These are phyloP conservation scores for Cordyceps tenuipes DNA, from an alignment of 2,329 filamentous ascomycete species.

Conservation along the genomic window DNA sequence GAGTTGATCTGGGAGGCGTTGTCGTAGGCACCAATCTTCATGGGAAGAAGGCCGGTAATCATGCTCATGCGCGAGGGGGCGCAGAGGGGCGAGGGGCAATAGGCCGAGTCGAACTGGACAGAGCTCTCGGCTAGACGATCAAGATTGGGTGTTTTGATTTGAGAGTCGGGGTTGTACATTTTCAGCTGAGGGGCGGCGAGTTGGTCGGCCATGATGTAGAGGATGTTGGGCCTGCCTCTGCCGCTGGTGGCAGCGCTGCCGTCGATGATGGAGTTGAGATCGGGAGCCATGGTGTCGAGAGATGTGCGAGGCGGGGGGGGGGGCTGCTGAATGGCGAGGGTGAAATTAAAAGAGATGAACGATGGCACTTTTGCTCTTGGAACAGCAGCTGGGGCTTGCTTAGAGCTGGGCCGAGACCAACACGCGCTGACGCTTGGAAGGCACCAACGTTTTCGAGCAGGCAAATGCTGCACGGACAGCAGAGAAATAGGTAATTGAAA, in stretches of 20 bases:
- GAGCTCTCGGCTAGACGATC: slow-evolving; percentile 72
- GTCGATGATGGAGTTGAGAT: slow-evolving; percentile 62
- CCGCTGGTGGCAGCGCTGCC: slow-evolving; percentile 20
- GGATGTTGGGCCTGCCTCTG: slow-evolving; percentile 31
- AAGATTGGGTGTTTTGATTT: slow-evolving; percentile 87
- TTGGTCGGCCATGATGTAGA: slow-evolving; percentile 95
- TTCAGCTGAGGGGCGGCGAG: slow-evolving; percentile 83
- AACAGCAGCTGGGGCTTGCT: not conserved
- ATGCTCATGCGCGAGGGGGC: slow-evolving; percentile 90
- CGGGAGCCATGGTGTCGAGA: slow-evolving; percentile 53
- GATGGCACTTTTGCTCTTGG: slow-evolving; percentile 4
- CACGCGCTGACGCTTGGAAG: not conserved
- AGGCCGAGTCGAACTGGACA: slow-evolving; percentile 87
- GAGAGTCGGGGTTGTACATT: slow-evolving; percentile 81
- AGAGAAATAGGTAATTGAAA: slow-evolving; percentile 16
- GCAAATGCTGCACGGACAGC: slow-evolving; percentile 13
- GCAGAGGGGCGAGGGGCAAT: slow-evolving; percentile 89
- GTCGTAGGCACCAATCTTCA: slow-evolving; percentile 86
- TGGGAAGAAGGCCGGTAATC: slow-evolving; percentile 85
- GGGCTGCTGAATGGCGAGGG: not conserved
- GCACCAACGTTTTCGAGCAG: slow-evolving; percentile 7
- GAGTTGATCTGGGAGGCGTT: slow-evolving; percentile 79
- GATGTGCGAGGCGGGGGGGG: not conserved
- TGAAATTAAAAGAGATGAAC: not conserved
- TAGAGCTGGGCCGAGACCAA: not conserved